phyloP scores from a whole-genome alignment of 2,329 filamentous ascomycete genomes.

The Calcarisporium arbuscula region DNA sequence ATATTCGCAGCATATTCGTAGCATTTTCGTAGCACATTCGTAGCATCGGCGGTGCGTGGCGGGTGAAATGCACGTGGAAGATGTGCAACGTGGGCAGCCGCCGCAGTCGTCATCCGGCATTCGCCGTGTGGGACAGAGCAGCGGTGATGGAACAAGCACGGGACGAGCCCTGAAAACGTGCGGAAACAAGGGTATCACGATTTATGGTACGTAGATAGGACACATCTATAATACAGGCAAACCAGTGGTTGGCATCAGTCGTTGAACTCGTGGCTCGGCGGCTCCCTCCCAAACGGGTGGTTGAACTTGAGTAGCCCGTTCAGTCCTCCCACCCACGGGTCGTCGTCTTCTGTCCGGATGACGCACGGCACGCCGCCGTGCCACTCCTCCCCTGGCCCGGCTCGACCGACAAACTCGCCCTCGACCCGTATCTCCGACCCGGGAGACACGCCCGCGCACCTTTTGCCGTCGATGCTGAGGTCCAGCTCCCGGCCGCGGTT shows the following conservation, averaged over 20 bases:
- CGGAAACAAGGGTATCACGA: too few relatives aligned
- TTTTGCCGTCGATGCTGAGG: conserved; percentile 71
- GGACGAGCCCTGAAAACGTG: too few relatives aligned
- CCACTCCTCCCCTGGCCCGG: conserved; percentile 42
- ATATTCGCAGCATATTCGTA: too few relatives aligned
- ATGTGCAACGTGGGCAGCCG: too few relatives aligned
- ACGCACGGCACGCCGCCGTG: conserved; percentile 86
- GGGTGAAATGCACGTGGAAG: too few relatives aligned
- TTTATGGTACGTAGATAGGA: too few relatives aligned
- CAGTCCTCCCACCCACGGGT: conserved; percentile 93
- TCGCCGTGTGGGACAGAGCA: too few relatives aligned
- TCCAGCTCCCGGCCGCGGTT: conserved; percentile 72
- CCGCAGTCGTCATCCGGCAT: too few relatives aligned
- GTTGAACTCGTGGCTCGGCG: conserved; percentile 21
- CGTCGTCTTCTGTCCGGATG: conserved; percentile 69
- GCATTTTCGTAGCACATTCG: too few relatives aligned
- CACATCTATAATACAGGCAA: too few relatives aligned
- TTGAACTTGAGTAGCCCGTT: conserved; percentile 96
- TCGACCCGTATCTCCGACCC: conserved; percentile 84
- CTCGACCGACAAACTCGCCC: conserved; percentile 65
- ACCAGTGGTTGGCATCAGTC: conserved; percentile 20
- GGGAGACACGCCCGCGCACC: conserved; percentile 60
- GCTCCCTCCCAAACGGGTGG: conserved; percentile 71
- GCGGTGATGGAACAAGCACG: too few relatives aligned
- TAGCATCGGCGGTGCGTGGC: too few relatives aligned